Evolutionary conservation across 768 basidiomycete genomes (phyloP), one percentile per base, ranked within the genome.

Genomic region (Boletellus sp.): DNA sequence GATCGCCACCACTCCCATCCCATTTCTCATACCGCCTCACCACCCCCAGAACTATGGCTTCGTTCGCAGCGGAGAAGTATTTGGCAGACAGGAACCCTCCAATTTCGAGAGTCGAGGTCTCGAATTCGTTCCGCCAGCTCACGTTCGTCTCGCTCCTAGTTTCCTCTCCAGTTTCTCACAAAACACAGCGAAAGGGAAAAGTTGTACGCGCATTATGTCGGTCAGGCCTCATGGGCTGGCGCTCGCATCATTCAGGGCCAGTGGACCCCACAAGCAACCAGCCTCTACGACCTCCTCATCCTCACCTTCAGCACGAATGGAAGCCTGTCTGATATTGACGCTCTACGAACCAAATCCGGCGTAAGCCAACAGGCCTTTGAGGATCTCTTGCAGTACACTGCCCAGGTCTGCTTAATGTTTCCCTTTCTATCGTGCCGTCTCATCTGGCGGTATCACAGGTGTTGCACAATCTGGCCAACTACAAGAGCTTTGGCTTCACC

Each of bases 181-280:
- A 52, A 51, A 17, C 34, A n/a, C 47, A 92, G 89, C 45, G 72
- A 79, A 6, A 78, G 77, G 56, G 90, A 93, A 62, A 86, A 89
- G 70, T 77, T 83, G 52, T 94, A 94, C 59, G 78, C 85, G 3
- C 88, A 93, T 67, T 83, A 78, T 60, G 44, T 90, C 13, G 78
- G 75, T 17, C 61, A 79, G 55, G 90, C 90, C 6, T 81, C 83
- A 1, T 94, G 91, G 91, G 87, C 87, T 0, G 91, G 91, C 24
- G 87, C 80, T 43, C 77, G 86, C 35, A 86, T 94, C 68, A 87
- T 91, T 47, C 86, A 90, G 71, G 84, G 74, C 39, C 90, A 93
- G 72, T 90, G 86, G 87, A 88, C 90, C 0, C 74, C 82, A 0
- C 78, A 87, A 54, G 87, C 87, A 5, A 62, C 71, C 54, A 74